Conservation (phyloP, 306 rosid species). For the Rosa rugosa region DNA sequence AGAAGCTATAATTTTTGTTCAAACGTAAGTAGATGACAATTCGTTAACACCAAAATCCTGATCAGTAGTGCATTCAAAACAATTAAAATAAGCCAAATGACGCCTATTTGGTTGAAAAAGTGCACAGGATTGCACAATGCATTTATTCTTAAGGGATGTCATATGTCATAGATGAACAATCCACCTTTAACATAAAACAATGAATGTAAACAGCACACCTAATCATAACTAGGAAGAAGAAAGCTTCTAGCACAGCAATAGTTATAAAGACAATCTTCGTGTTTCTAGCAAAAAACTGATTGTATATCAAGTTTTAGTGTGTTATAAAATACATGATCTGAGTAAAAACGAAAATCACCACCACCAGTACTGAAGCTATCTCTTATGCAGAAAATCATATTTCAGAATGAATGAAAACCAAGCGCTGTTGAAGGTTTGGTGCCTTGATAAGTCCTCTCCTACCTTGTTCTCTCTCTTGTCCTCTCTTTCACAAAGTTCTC, state of each 20-base stretch:
- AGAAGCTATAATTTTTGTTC: background rate
- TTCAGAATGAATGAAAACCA: background rate
- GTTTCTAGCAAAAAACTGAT: background rate
- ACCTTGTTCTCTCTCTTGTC: background rate
- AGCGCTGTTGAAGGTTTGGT: background rate
- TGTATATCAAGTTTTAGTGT: background rate
- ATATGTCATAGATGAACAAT: background rate
- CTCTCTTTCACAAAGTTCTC: background rate
- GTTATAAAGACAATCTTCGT: background rate
- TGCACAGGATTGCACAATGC: background rate
- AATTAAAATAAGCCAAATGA: too few species aligned
- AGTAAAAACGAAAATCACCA: too few species aligned
- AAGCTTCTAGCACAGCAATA: background rate
- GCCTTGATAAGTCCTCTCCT: background rate
- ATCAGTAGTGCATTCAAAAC: background rate
- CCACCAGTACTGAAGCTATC: background rate
- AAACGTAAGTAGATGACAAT: background rate
- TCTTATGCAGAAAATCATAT: background rate
- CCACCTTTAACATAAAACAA: background rate
- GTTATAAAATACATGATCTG: background rate
- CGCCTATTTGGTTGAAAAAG: background rate
- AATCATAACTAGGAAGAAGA: background rate
- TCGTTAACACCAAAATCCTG: background rate
- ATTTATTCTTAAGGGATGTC: background rate
- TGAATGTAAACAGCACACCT: background rate